phyloP scores from a whole-genome alignment of 2,329 filamentous ascomycete genomes.

The Penicillium digitatum region DNA sequence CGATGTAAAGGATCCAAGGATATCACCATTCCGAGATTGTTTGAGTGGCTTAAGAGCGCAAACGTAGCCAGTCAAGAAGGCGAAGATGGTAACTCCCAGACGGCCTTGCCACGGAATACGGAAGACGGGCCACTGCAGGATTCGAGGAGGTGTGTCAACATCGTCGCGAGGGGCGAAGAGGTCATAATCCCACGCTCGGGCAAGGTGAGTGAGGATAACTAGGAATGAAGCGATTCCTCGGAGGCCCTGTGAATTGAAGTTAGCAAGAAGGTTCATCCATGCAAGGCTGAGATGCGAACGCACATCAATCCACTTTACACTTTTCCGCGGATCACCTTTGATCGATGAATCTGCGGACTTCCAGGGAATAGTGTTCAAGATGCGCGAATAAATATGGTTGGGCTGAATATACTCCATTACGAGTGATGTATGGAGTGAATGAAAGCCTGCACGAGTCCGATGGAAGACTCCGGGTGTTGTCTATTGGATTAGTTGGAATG shows the following conservation, averaged over 20 bases:
- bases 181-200: constrained; percentile 50
- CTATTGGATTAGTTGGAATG: neutral
- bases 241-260: constrained; percentile 42
- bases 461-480: neutral
- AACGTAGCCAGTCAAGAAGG: constrained; percentile 55
- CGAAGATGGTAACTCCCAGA: constrained; percentile 55
- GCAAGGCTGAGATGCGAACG: neutral
- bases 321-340: constrained; percentile 10
- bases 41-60: constrained; percentile 54
- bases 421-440: neutral
- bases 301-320: constrained; percentile 9
- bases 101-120: constrained; percentile 53
- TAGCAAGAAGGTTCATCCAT: neutral
- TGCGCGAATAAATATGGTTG: constrained; percentile 16
- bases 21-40: constrained; percentile 47
- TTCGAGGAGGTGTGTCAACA: constrained; percentile 41
- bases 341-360: constrained; percentile 15
- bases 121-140: constrained; percentile 51
- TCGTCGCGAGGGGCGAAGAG: constrained; percentile 49
- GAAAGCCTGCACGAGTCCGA: neutral
- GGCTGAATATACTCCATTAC: constrained; percentile 21
- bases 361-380: constrained; percentile 23
- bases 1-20: constrained; percentile 44
- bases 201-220: constrained; percentile 52
- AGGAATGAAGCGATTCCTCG: constrained; percentile 53